A percentile compares a stretch with the other conserved stretches of the same genome.
phyloP scores from a whole-genome alignment of 805 yeast genomes.

The Pichia nanzhaoensis region DNA sequence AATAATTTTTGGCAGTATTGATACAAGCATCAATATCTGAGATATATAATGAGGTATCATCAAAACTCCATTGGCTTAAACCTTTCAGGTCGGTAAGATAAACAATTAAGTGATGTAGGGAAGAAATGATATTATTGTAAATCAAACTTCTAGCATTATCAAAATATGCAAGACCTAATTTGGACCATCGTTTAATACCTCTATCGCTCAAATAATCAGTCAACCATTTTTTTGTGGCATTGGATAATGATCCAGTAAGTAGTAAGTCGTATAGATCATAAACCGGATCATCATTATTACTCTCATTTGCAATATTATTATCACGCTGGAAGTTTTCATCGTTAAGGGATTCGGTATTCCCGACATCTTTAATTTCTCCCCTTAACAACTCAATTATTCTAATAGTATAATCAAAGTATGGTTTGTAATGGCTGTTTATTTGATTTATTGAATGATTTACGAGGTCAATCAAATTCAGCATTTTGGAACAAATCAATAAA shows the following conservation, averaged over 20 bases:
- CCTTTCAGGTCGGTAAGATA: conserved; percentile 38
- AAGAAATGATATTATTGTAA: conserved; percentile 45
- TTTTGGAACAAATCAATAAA: conserved; percentile 30
- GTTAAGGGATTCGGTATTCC: conserved; percentile 7
- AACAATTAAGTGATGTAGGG: conserved; percentile 48
- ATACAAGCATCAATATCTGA: conserved; percentile 16
- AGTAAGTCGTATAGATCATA: conserved; percentile 41
- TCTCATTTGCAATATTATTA: background rate
- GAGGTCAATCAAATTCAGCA: conserved; percentile 30
- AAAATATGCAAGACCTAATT: conserved; percentile 43
- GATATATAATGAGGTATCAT: conserved; percentile 17
- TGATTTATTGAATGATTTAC: conserved; percentile 29
- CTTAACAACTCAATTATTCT: conserved; percentile 32
- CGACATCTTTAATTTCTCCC: conserved; percentile 28
- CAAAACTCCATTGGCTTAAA: conserved; percentile 32
- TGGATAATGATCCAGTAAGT: conserved; percentile 48
- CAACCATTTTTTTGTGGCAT: conserved; percentile 49
- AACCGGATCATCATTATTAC: conserved; percentile 24
- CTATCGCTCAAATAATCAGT: conserved; percentile 62
- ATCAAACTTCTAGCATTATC: conserved; percentile 43
- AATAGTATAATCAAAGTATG: conserved; percentile 33
- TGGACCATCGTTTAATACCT: conserved; percentile 51
- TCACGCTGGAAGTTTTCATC: background rate
- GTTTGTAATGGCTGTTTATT: conserved; percentile 28
- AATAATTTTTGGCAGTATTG: conserved; percentile 18